A percentile compares a stretch with the other conserved stretches of the same genome.
Evolutionary conservation across 1,284 basidiomycete genomes (phyloP).

Genomic region (Cutaneotrichosporon spelunceum): DNA sequence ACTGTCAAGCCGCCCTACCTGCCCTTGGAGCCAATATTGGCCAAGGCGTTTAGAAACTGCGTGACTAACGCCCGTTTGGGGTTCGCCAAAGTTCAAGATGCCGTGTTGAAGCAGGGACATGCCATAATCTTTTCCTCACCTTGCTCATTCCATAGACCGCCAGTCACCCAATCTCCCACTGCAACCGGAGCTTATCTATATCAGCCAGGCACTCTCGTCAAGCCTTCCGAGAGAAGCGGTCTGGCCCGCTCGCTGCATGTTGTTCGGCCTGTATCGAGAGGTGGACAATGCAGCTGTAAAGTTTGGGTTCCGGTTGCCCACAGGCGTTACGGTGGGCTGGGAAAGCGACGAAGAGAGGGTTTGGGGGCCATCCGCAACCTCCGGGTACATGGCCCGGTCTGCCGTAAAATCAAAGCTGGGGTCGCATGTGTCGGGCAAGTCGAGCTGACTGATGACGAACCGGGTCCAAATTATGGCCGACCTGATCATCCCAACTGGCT

Average conservation of each 20-base stretch:
- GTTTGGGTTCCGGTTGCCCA: neutral
- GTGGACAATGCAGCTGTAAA: neutral
- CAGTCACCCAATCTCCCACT: neutral
- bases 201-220: neutral
- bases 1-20: too few species aligned
- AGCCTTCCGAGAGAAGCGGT: neutral
- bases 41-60: neutral
- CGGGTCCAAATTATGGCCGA: neutral
- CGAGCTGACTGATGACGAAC: neutral
- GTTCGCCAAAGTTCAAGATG: neutral
- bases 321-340: neutral
- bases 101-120: neutral
- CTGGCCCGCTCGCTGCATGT: neutral
- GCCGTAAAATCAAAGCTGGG: neutral
- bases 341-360: neutral
- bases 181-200: conserved; percentile 1
- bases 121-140: neutral
- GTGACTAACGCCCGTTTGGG: neutral
- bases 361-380: neutral
- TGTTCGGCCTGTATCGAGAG: neutral
- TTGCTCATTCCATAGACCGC: neutral
- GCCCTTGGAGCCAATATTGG: too few species aligned
- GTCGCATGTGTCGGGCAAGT: neutral
- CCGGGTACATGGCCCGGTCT: neutral
- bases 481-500: too few species aligned